Evolutionary conservation across 306 rosid genomes (phyloP).

Genomic region (Begonia masoniana): DNA sequence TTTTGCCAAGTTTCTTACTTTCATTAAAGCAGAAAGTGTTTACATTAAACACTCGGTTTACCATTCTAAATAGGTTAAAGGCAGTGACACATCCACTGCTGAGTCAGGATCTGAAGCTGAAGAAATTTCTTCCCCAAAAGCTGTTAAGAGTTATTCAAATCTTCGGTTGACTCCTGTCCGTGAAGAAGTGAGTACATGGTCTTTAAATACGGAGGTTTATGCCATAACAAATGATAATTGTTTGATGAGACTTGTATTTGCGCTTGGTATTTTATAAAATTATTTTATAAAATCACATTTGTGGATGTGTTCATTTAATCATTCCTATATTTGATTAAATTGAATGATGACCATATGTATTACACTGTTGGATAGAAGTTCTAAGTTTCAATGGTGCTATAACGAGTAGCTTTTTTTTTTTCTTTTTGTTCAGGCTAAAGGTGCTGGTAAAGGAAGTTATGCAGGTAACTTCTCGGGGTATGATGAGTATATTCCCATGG

Average conservation of each 20-base stretch:
- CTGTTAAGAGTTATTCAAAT: slow-evolving; percentile 60
- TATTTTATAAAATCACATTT: too few species aligned
- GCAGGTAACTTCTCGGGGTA: slow-evolving; percentile 55
- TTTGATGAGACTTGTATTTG: neutral
- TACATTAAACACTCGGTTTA: too few species aligned
- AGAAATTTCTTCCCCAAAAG: slow-evolving; percentile 80
- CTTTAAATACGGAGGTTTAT: neutral
- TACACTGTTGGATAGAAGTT: too few species aligned
- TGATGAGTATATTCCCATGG: slow-evolving; percentile 94
- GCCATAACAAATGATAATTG: neutral
- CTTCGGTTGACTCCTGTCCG: slow-evolving; percentile 95
- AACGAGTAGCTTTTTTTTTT: neutral
- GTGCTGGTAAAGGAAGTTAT: slow-evolving; percentile 52
- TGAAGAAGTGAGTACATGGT: slow-evolving; percentile 62
- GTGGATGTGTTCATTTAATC: too few species aligned
- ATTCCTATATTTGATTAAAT: too few species aligned
- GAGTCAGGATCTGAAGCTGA: slow-evolving; percentile 99
- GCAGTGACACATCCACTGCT: slow-evolving; percentile 96
- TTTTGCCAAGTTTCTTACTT: neutral
- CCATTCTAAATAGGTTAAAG: slow-evolving; percentile 45
- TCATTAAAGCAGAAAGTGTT: too few species aligned
- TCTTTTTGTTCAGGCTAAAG: slow-evolving; percentile 40
- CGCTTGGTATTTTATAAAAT: too few species aligned
- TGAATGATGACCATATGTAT: too few species aligned
- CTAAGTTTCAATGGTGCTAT: too few species aligned